phyloP scores from a whole-genome alignment of 768 basidiomycete genomes.

The Omphalotus guepiniiformis region DNA sequence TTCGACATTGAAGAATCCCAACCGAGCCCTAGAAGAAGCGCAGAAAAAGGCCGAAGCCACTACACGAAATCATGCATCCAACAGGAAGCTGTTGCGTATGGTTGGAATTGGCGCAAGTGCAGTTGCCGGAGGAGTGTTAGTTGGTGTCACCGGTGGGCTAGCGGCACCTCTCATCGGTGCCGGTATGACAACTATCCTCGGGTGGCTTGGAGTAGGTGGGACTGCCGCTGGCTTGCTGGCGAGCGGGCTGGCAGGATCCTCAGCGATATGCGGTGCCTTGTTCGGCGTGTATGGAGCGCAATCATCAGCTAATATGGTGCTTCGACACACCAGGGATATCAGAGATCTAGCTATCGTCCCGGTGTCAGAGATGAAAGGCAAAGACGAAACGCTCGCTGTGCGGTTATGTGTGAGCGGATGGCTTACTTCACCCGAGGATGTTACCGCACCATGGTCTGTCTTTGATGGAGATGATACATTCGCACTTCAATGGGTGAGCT shows the following conservation, averaged over 20 bases:
- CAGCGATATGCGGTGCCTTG: slow-evolving; percentile 51
- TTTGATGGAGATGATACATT: slow-evolving; percentile 49
- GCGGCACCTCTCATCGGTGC: slow-evolving; percentile 58
- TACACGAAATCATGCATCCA: slow-evolving; percentile 36
- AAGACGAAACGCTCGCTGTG: slow-evolving; percentile 44
- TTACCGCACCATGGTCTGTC: slow-evolving; percentile 49
- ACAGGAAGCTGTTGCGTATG: slow-evolving; percentile 35
- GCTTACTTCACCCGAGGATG: slow-evolving; percentile 40
- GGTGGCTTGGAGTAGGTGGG: slow-evolving; percentile 50
- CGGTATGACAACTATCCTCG: slow-evolving; percentile 42
- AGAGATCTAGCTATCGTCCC: slow-evolving; percentile 50
- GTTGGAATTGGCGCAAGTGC: slow-evolving; percentile 50
- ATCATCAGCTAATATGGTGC: slow-evolving; percentile 44
- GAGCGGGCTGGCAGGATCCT: slow-evolving; percentile 50
- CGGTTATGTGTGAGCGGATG: slow-evolving; percentile 55
- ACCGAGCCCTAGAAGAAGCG: slow-evolving; percentile 39
- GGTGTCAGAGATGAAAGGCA: slow-evolving; percentile 25
- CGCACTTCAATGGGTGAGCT: slow-evolving; percentile 56
- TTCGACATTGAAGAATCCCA: slow-evolving; percentile 45
- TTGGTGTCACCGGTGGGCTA: slow-evolving; percentile 57
- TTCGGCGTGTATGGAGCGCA: slow-evolving; percentile 55
- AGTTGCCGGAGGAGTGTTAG: slow-evolving; percentile 49
- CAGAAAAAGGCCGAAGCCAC: slow-evolving; percentile 37
- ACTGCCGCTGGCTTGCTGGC: slow-evolving; percentile 47
- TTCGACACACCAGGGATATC: slow-evolving; percentile 47